Conservation (phyloP, 2,329 filamentous ascomycete species). For the Pseudocercospora cruenta region DNA sequence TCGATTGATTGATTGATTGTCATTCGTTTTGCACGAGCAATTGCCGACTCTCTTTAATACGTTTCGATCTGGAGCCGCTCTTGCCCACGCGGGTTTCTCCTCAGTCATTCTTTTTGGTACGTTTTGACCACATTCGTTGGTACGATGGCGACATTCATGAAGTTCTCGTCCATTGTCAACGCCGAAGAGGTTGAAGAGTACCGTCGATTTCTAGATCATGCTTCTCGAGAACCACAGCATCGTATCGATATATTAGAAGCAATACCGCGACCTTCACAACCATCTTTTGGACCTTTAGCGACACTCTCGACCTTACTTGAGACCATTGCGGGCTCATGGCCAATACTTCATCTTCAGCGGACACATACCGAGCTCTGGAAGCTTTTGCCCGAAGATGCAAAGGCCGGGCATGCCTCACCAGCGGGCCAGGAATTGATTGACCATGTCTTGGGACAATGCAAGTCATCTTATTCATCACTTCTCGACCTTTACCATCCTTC, state of each 20-base stretch:
- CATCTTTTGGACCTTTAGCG: constrained; percentile 34
- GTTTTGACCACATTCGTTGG: background rate
- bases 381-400: constrained; percentile 43
- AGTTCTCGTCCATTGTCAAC: constrained; percentile 16
- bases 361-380: constrained; percentile 44
- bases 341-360: constrained; percentile 37
- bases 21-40: constrained; percentile 8
- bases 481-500: constrained; percentile 35
- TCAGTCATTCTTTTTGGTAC: constrained; percentile 4
- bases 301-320: constrained; percentile 33
- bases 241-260: constrained; percentile 16
- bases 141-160: constrained; percentile 23
- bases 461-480: constrained; percentile 33
- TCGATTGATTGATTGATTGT: constrained; percentile 9
- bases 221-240: constrained; percentile 4
- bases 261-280: constrained; percentile 26
- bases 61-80: background rate
- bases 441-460: constrained; percentile 32
- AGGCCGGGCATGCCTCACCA: constrained; percentile 32
- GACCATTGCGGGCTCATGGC: constrained; percentile 33
- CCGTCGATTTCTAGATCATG: constrained; percentile 16
- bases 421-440: constrained; percentile 27
- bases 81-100: background rate
- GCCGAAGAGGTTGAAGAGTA: constrained; percentile 15
- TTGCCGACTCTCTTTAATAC: constrained; percentile 14